Conservation (phyloP, 73 alveolate genomes). For the Paramecium tetraurelia region DNA sequence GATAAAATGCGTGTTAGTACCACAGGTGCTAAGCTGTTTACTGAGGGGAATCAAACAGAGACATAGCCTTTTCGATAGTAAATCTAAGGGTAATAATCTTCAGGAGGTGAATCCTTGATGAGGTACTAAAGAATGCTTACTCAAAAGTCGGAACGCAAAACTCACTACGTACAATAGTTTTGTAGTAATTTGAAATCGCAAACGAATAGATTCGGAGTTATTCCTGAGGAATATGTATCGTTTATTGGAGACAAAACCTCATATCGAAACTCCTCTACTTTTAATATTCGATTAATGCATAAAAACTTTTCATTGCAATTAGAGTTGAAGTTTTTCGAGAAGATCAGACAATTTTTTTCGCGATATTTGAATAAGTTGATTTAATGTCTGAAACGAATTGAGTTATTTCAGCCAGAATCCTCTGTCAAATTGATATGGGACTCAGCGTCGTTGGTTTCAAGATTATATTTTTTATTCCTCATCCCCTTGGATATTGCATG, state of each 20-base stretch:
- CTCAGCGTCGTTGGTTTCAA: background rate
- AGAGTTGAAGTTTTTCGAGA: background rate
- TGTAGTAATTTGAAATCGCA: background rate
- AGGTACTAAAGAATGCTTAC: background rate
- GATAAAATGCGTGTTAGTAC: background rate
- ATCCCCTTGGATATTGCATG: conserved; percentile 37
- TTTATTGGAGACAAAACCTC: background rate
- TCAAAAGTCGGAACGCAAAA: background rate
- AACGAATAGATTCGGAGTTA: background rate
- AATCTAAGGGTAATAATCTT: background rate
- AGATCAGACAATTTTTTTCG: background rate
- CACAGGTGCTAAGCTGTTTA: background rate
- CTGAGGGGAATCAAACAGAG: background rate
- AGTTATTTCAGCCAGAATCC: background rate
- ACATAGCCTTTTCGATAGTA: background rate
- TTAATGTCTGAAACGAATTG: background rate
- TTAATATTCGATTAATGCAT: background rate
- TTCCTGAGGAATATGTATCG: background rate
- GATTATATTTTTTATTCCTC: background rate
- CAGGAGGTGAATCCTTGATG: background rate
- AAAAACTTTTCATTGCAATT: background rate
- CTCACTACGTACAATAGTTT: background rate
- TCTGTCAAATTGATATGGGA: background rate
- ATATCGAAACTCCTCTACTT: background rate
- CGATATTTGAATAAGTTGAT: background rate